Conservation (phyloP, 139 green algal species). For the Pleodorina starrii region DNA sequence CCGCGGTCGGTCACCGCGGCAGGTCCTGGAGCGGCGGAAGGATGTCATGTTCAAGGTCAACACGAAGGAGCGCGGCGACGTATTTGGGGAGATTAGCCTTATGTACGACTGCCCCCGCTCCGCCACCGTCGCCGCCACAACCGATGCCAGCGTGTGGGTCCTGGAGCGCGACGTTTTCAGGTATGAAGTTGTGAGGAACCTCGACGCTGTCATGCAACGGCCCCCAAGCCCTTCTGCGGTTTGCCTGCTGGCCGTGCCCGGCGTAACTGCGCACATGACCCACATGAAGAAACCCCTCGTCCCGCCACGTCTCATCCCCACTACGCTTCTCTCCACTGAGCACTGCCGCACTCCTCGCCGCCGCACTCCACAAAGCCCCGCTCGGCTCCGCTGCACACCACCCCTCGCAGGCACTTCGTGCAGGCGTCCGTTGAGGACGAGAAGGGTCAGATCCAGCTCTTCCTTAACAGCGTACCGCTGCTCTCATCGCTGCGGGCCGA, state of each 20-base stretch:
- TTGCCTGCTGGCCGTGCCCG: no score
- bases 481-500: slow-evolving; percentile 75
- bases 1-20: no score
- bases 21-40: slow-evolving; percentile 74
- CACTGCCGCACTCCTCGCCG: no score
- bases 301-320: no score
- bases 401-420: slow-evolving; percentile 77
- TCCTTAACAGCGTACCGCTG: slow-evolving; percentile 91
- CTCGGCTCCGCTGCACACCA: background rate
- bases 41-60: slow-evolving; percentile 70
- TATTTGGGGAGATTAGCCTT: slow-evolving; percentile 73
- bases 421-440: slow-evolving; percentile 76
- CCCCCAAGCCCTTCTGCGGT: no score
- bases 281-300: no score
- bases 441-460: slow-evolving; percentile 84
- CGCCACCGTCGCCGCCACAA: slow-evolving; percentile 92
- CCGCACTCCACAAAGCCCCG: no score
- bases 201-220: no score
- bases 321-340: no score
- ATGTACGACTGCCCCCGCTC: slow-evolving; percentile 86
- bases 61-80: slow-evolving; percentile 68
- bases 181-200: no score
- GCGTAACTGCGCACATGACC: no score
- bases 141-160: slow-evolving; percentile 89
- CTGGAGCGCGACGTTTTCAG: slow-evolving; percentile 90